These are phyloP conservation scores for Pseudogymnoascus sp. DNA, from an alignment of 2,329 filamentous ascomycete genomes.

Conservation along the genomic window DNA sequence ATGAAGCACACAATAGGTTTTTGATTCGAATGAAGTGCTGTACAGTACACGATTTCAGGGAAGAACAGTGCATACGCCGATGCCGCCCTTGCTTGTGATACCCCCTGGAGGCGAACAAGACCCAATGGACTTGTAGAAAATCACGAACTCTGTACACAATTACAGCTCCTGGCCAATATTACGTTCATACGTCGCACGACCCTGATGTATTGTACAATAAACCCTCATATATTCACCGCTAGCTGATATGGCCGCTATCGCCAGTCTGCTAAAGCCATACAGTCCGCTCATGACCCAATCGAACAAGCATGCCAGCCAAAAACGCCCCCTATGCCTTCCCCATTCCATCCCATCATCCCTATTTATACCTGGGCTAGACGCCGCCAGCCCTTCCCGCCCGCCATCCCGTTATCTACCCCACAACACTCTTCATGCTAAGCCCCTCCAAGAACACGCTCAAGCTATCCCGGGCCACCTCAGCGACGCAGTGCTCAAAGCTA, in stretches of 20 bases:
- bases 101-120: neutral
- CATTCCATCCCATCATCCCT: neutral
- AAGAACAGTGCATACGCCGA: neutral
- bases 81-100: neutral
- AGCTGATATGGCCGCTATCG: slow-evolving; percentile 2
- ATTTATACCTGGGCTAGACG: neutral
- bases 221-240: neutral
- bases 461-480: slow-evolving; percentile 97
- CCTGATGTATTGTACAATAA: neutral
- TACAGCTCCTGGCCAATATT: neutral
- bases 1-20: neutral
- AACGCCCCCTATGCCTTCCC: neutral
- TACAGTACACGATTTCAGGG: neutral
- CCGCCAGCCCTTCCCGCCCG: neutral
- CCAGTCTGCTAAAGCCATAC: slow-evolving; percentile 7
- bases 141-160: no score
- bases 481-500: slow-evolving; percentile 94
- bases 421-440: slow-evolving; percentile 83
- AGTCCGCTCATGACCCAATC: slow-evolving; percentile 5
- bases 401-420: slow-evolving; percentile 38
- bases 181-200: neutral
- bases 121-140: no score
- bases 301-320: slow-evolving; percentile 6
- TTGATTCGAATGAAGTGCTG: neutral
- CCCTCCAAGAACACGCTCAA: slow-evolving; percentile 83